Conservation (phyloP, 2,329 filamentous ascomycete genomes). For the Pseudomassariella vexata region DNA sequence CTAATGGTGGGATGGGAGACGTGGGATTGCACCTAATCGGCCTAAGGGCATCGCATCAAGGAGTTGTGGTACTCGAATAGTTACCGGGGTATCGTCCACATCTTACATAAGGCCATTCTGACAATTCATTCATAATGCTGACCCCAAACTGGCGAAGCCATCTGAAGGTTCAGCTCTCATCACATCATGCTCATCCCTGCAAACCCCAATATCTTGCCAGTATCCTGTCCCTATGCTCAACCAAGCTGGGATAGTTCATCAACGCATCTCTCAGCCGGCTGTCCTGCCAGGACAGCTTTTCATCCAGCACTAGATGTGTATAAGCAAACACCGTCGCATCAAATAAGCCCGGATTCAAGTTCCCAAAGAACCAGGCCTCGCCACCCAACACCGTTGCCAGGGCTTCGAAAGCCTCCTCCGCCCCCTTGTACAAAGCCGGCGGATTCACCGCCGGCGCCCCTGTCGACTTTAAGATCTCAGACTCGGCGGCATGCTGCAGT, state of each 20-base stretch:
- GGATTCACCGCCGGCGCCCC: conserved; percentile 26
- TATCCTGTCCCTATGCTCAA: conserved; percentile 58
- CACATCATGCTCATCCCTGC: too few relatives aligned
- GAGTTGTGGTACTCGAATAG: too few relatives aligned
- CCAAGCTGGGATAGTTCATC: conserved; percentile 52
- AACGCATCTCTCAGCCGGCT: conserved; percentile 54
- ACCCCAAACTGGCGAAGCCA: too few relatives aligned
- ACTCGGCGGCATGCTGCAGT: conserved; percentile 66
- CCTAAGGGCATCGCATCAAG: too few relatives aligned
- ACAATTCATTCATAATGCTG: too few relatives aligned
- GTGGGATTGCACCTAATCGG: too few relatives aligned
- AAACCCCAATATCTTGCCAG: conserved; percentile 39
- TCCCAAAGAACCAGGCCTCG: conserved; percentile 43
- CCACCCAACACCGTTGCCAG: conserved; percentile 36
- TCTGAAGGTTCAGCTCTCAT: too few relatives aligned
- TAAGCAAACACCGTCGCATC: conserved; percentile 91
- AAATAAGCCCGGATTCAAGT: conserved; percentile 60
- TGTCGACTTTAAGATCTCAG: conserved; percentile 64
- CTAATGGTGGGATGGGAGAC: too few relatives aligned
- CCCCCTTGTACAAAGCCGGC: conserved; percentile 36
- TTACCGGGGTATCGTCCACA: too few relatives aligned
- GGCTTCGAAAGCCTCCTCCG: conserved; percentile 38
- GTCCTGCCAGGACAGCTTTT: conserved; percentile 58
- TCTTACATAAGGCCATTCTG: too few relatives aligned
- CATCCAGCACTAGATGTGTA: conserved; percentile 71